Base-by-base conservation (phyloP, 1,284 basidiomycete species). In the Apiotrichum sp. region DNA sequence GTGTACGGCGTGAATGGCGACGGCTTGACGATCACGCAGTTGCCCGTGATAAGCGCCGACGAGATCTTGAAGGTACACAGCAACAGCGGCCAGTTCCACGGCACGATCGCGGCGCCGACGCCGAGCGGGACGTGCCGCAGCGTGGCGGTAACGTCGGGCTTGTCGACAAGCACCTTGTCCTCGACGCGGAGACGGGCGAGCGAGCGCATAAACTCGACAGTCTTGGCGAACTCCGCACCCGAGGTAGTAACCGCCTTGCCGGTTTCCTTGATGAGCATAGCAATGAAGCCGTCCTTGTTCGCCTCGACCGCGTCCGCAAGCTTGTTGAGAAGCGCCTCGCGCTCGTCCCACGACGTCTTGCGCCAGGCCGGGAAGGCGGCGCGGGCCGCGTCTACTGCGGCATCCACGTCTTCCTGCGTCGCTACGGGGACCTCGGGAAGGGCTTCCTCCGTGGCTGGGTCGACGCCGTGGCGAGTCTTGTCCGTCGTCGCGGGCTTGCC, bases 1-100 rank as follows among this genome's bases (percentile, higher is more conserved):
- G 91, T 91, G 78, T 91, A 96, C 0, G 96, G 95, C 0, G 95
- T 93, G 77, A 98, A 96, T 0, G 92, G 84, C 1, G 96, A 87
- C 2, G 93, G 93, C 72, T 98, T 98, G 76, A 98, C 85, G 53
- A 99, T 93, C 2, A 86, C 82, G 0, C 93, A 97, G 75, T 95
- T 98, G 33, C 96, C 95, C 14, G 93, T 92, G 13, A 93, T 89
- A 13, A 98, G 83, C 29, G 79, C 81, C 0, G 81, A 80, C 4
- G 74, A 78, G 33, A 81, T 61, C 67, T 82, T 82, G 45, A 81
- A 72, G 1, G 79, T 80, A 60, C 81, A 78, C 78, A 96, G 96
- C 0, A 58, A 45, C 8, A 54, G 49, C 7, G 56, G 56, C 78
- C 95, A 95, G 75, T 93, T 93, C 89, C 75, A 71, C 3, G 71